phyloP scores from a whole-genome alignment of 345 rosid genomes.

The Trapa bicornis region DNA sequence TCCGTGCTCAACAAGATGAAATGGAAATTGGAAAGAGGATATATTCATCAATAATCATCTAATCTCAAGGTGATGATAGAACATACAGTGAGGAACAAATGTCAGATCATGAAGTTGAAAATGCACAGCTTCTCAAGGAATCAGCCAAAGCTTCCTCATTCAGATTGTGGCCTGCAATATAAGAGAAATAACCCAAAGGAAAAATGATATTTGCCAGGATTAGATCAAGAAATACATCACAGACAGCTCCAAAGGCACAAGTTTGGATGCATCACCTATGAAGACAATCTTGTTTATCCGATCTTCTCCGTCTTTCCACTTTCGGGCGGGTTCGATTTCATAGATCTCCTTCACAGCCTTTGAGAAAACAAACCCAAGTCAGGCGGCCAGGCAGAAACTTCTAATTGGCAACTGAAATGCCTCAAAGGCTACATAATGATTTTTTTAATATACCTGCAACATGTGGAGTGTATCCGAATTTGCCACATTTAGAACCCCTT shows the following conservation, averaged over 20 bases:
- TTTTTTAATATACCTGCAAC: conserved; percentile 49
- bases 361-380: conserved; percentile 6
- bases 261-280: conserved; percentile 40
- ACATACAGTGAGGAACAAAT: neutral
- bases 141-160: conserved; percentile 41
- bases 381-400: neutral
- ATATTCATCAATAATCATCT: neutral
- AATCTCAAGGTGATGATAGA: neutral
- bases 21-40: neutral
- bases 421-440: neutral
- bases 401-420: neutral
- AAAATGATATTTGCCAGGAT: conserved; percentile 7
- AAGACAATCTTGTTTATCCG: conserved; percentile 60
- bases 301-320: conserved; percentile 56
- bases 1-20: neutral
- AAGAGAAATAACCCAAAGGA: conserved; percentile 4
- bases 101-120: neutral
- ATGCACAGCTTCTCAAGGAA: conserved; percentile 39
- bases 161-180: conserved; percentile 58
- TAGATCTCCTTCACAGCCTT: conserved; percentile 96
- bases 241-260: neutral
- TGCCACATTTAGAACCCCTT: conserved; percentile 57
- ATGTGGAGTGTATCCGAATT: conserved; percentile 72
- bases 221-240: neutral
- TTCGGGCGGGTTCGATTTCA: conserved; percentile 67